Conservation (phyloP, 1,284 basidiomycete genomes). For the Earliella scabrosa region DNA sequence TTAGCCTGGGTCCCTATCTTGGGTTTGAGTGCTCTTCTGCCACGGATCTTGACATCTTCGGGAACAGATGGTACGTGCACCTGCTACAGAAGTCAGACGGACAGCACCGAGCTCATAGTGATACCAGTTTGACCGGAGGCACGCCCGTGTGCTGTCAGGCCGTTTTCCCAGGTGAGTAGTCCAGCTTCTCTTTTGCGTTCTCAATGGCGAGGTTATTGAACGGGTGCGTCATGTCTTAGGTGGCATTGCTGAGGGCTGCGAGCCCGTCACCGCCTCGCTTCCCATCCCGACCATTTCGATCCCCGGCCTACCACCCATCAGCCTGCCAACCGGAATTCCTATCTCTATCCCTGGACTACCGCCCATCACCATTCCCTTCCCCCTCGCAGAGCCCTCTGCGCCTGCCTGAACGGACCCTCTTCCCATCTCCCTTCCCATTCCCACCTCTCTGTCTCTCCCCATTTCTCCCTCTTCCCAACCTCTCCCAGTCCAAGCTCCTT, state of each 20-base stretch:
- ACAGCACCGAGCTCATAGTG: not conserved
- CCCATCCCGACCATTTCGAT: not conserved
- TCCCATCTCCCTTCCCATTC: not conserved
- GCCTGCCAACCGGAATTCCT: not conserved
- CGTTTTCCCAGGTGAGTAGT: constrained; percentile 9
- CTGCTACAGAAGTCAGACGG: too few relatives aligned
- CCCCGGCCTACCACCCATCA: not conserved
- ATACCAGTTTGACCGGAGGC: constrained; percentile 11
- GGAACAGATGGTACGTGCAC: constrained; percentile 15
- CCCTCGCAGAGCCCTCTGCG: not conserved
- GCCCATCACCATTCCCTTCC: not conserved
- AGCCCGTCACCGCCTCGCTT: constrained; percentile 4
- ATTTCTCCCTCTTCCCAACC: too few relatives aligned
- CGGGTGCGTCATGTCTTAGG: not conserved
- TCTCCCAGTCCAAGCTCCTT: too few relatives aligned
- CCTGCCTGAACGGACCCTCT: not conserved
- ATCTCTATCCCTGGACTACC: too few relatives aligned
- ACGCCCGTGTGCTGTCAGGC: constrained; percentile 19
- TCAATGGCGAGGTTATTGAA: not conserved
- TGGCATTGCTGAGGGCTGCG: constrained; percentile 8
- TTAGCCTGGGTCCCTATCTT: constrained; percentile 15
- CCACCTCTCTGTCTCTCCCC: too few relatives aligned
- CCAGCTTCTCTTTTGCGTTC: too few relatives aligned
- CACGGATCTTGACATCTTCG: constrained; percentile 7
- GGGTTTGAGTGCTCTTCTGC: constrained; percentile 13